phyloP scores from a whole-genome alignment of 2,329 filamentous ascomycete species.

The Penicillium sp. region DNA sequence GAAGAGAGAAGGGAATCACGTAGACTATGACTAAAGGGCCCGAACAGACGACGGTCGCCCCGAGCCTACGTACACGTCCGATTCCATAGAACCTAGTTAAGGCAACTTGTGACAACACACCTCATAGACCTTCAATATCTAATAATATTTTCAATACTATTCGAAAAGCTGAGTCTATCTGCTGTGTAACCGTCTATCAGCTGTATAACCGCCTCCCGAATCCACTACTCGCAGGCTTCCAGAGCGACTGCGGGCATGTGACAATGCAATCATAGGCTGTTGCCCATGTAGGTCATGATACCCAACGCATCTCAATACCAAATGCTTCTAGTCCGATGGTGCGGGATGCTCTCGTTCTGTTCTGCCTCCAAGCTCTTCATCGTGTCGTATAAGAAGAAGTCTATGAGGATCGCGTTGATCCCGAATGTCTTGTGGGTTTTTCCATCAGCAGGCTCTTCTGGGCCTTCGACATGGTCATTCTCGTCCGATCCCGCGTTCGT shows the following conservation, averaged over 20 bases:
- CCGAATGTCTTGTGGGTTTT: slow-evolving; percentile 30
- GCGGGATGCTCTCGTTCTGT: slow-evolving; percentile 61
- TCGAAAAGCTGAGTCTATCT: slow-evolving; percentile 1
- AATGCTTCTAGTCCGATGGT: slow-evolving; percentile 88
- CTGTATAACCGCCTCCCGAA: background rate
- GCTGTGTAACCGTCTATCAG: slow-evolving; percentile 3
- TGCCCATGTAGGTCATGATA: background rate
- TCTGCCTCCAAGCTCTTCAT: slow-evolving; percentile 78
- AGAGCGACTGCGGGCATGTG: background rate
- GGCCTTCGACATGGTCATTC: background rate
- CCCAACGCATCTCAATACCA: slow-evolving; percentile 66
- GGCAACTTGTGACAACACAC: too few relatives aligned
- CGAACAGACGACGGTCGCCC: too few relatives aligned
- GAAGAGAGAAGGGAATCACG: too few relatives aligned
- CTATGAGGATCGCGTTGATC: slow-evolving; percentile 86
- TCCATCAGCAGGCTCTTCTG: slow-evolving; percentile 12
- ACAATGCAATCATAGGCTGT: background rate
- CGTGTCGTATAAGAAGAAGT: slow-evolving; percentile 95
- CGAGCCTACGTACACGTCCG: too few relatives aligned
- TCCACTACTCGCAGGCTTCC: slow-evolving; percentile 1
- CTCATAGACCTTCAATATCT: background rate
- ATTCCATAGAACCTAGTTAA: too few relatives aligned
- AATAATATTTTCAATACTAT: background rate
- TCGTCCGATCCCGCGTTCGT: background rate
- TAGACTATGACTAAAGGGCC: too few relatives aligned